phyloP scores from a whole-genome alignment of 176 grass and related monocot species.

The Zoysia pacifica region DNA sequence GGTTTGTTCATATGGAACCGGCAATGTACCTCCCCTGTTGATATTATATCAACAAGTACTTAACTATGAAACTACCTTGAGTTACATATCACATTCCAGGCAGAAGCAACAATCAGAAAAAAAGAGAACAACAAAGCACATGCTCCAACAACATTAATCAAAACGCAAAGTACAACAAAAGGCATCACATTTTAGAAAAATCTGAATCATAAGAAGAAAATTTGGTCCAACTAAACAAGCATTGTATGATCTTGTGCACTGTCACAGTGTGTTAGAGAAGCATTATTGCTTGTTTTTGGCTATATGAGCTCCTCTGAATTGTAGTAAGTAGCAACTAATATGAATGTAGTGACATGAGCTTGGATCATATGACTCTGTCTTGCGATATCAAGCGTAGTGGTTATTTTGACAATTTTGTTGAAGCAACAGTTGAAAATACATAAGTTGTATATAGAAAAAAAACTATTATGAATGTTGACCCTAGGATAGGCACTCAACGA shows the following conservation, averaged over 20 bases:
- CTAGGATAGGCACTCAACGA: background rate
- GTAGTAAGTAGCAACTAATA: background rate
- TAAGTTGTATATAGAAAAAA: background rate
- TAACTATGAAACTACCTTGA: slow-evolving; percentile 26
- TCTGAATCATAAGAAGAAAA: background rate
- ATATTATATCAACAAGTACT: slow-evolving; percentile 42
- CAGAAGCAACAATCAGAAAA: background rate
- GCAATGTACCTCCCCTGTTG: slow-evolving; percentile 48
- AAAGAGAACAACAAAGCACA: background rate
- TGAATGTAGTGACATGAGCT: background rate
- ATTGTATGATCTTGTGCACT: background rate
- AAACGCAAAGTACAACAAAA: too few species aligned
- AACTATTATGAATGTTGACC: slow-evolving; percentile 7
- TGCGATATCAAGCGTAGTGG: background rate
- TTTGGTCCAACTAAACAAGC: background rate
- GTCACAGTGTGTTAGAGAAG: background rate
- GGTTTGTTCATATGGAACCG: slow-evolving; percentile 74
- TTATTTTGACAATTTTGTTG: slow-evolving; percentile 23
- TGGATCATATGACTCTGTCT: background rate
- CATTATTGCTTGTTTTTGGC: background rate
- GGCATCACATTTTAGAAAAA: background rate
- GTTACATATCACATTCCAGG: slow-evolving; percentile 10
- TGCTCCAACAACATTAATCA: too few species aligned
- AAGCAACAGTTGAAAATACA: background rate
- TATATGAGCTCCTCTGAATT: too few species aligned